These are phyloP conservation scores for Coccomyxa subellipsoidea DNA, from an alignment of 163 green algal genomes.

Conservation along the genomic window DNA sequence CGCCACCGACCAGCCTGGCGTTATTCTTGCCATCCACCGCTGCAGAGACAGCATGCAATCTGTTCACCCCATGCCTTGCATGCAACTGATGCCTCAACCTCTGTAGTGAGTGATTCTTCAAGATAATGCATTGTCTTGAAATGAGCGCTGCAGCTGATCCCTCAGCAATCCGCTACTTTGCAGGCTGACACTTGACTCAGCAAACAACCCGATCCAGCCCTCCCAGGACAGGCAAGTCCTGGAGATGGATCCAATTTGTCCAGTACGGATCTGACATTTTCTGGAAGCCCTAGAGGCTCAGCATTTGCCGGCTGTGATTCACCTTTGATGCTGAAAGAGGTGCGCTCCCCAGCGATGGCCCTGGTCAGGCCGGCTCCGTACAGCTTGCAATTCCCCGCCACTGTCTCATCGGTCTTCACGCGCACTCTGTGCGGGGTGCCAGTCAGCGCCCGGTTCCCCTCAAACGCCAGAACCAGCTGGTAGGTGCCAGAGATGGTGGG, in stretches of 20 bases:
- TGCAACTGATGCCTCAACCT: too few species aligned
- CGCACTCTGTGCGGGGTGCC: constrained; percentile 30
- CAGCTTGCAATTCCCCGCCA: constrained; percentile 32
- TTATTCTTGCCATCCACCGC: constrained; percentile 28
- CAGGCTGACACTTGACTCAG: too few species aligned
- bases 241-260: too few species aligned
- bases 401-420: constrained; percentile 33
- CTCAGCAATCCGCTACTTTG: too few species aligned
- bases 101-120: too few species aligned
- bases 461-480: constrained; percentile 12
- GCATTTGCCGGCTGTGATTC: background rate
- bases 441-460: constrained; percentile 10
- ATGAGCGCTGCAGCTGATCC: too few species aligned
- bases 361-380: constrained; percentile 31
- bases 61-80: too few species aligned
- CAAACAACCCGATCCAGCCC: too few species aligned
- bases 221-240: too few species aligned
- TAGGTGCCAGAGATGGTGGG: constrained; percentile 26
- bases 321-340: constrained; percentile 35
- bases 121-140: too few species aligned
- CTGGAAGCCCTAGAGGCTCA: too few species aligned
- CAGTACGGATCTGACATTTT: too few species aligned
- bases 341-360: constrained; percentile 24
- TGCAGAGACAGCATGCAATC: background rate
- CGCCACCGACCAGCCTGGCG: constrained; percentile 21